Evolutionary conservation across 2,329 filamentous ascomycete genomes (phyloP).

Genomic region (Chaetomium globosum): DNA sequence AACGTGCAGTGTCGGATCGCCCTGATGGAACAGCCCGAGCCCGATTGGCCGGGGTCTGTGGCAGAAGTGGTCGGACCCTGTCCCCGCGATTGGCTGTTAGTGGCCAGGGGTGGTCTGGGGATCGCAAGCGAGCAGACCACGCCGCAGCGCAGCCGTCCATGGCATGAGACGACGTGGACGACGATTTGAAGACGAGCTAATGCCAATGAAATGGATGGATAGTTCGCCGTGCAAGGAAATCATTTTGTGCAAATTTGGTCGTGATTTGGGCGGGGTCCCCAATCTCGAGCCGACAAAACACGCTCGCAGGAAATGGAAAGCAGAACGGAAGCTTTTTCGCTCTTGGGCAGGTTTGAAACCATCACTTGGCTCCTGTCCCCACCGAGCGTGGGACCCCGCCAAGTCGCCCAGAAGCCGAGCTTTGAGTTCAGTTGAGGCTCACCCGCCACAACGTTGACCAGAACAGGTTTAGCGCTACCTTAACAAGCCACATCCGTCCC

Average conservation of each 20-base stretch:
- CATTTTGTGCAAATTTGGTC: background rate
- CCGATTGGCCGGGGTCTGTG: constrained; percentile 37
- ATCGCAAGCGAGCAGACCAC: constrained; percentile 16
- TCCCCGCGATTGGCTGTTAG: constrained; percentile 30
- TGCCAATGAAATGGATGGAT: background rate
- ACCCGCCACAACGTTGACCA: constrained; percentile 1
- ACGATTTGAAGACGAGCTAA: background rate
- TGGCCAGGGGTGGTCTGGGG: constrained; percentile 25
- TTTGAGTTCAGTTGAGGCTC: background rate
- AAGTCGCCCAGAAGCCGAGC: background rate
- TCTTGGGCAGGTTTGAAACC: background rate
- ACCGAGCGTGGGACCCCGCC: background rate
- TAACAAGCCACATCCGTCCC: background rate
- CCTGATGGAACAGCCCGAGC: constrained; percentile 45
- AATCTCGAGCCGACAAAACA: background rate
- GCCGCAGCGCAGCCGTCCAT: too few species aligned
- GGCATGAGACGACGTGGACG: constrained; percentile 7
- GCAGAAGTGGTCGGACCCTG: constrained; percentile 35
- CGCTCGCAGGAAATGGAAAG: background rate
- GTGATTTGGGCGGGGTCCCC: background rate
- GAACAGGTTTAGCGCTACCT: background rate
- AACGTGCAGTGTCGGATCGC: constrained; percentile 44
- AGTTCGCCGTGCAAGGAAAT: background rate
- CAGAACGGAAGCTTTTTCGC: background rate
- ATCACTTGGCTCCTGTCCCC: background rate